Evolutionary conservation across 148 eudicot species (phyloP).

Genomic region (Cornus kousa): DNA sequence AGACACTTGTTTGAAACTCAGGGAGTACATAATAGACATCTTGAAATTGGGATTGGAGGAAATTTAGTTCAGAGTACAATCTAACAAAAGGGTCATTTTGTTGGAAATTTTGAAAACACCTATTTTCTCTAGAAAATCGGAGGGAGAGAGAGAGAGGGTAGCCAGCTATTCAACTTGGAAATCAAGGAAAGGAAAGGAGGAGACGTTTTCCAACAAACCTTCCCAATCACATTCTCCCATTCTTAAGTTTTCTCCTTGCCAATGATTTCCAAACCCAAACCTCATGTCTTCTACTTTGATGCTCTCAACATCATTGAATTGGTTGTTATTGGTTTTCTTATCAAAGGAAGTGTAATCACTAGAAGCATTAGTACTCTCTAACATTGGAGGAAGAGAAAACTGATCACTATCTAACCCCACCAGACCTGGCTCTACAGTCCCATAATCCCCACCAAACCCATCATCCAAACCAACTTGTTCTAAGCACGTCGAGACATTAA

Average conservation of each 20-base stretch:
- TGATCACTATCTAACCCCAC: slow-evolving; percentile 39
- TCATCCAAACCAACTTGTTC: slow-evolving; percentile 19
- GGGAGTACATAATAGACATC: not conserved
- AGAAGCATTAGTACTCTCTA: slow-evolving; percentile 11
- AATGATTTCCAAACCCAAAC: slow-evolving; percentile 38
- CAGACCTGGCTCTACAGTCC: slow-evolving; percentile 17
- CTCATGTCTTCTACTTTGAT: slow-evolving; percentile 32
- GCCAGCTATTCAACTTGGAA: slow-evolving; percentile 39
- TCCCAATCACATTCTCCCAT: slow-evolving; percentile 85
- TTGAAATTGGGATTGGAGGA: not conserved
- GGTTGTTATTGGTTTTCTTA: slow-evolving; percentile 16
- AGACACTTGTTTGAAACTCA: not conserved
- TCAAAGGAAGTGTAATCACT: slow-evolving; percentile 5
- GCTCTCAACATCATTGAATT: slow-evolving; percentile 14
- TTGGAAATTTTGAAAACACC: not conserved
- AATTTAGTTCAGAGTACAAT: slow-evolving; percentile 1
- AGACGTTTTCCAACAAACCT: slow-evolving; percentile 68
- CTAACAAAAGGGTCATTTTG: not conserved
- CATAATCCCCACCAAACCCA: slow-evolving; percentile 29
- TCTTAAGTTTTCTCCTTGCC: slow-evolving; percentile 50
- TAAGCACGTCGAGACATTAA: not conserved
- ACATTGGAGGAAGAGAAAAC: slow-evolving; percentile 28
- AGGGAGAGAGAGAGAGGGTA: slow-evolving; percentile 3
- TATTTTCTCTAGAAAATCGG: not conserved
- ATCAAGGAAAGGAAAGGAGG: slow-evolving; percentile 65